phyloP scores from a whole-genome alignment of 2,329 filamentous ascomycete genomes.

The Alternaria panax region DNA sequence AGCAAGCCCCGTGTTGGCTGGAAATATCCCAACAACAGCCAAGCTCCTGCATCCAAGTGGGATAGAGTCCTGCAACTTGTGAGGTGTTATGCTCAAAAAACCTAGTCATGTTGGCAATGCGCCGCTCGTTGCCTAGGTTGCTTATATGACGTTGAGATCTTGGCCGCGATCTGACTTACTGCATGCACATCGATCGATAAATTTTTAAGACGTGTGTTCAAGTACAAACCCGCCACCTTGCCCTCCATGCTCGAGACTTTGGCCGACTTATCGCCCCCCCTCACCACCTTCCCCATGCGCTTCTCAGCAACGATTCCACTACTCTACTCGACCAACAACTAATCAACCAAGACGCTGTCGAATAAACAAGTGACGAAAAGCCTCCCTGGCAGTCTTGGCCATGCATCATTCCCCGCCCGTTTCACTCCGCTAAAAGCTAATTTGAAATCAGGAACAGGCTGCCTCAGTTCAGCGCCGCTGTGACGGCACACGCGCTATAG shows the following conservation, averaged over 20 bases:
- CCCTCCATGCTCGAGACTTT: not conserved
- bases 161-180: not conserved
- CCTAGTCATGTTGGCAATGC: not conserved
- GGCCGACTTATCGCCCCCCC: constrained; percentile 3
- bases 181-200: not conserved
- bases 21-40: not conserved
- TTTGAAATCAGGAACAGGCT: constrained; percentile 26
- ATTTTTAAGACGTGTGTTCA: not conserved
- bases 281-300: constrained; percentile 16
- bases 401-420: constrained; percentile 26
- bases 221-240: not conserved
- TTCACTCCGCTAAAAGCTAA: constrained; percentile 12
- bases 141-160: not conserved
- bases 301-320: not conserved
- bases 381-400: constrained; percentile 33
- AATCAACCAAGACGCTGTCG: constrained; percentile 1
- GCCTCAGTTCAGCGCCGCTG: constrained; percentile 18
- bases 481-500: constrained; percentile 20
- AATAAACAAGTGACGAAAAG: constrained; percentile 14
- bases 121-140: not conserved
- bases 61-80: too few species aligned
- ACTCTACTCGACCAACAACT: not conserved
- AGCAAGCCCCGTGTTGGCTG: not conserved
- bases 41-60: not conserved
- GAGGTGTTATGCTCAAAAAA: too few species aligned